Base-by-base conservation (phyloP, 805 yeast species). In the Candida anglica region DNA sequence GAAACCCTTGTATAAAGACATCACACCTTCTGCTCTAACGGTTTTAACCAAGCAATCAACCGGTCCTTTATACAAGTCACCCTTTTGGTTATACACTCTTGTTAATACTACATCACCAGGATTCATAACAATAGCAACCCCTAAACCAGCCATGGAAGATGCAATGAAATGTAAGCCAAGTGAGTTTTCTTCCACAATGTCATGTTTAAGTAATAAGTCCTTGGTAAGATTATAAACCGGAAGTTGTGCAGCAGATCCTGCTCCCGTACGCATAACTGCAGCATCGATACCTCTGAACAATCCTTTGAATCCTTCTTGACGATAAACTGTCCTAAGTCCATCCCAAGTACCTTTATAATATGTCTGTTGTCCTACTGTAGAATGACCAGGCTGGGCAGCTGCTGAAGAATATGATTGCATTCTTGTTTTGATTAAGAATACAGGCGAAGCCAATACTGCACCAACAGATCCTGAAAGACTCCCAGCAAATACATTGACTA, bases 31-130 rank as follows among this genome's bases (percentile, higher is more conserved):
- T 15, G 77, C 66, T 38, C 63, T 71, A 19, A 89, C 74, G 0
- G 97, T 89, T 61, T 93, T 91, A 36, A 77, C 50, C 36, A 89
- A 67, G 68, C 98, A 93, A 61, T 93, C 98, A 16, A 88, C 45
- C 2, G 96, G 94, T 7, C 95, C 95, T 33, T 66, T 71, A 63
- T 93, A 93, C 34, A 84, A 73, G 50, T 85, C 73, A 31, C 95
- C 96, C 60, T 81, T 85, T 58, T 93, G 98, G 61, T 93, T 93
- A 63, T 91, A 93, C 57, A 93, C 82, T 66, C 98, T 77, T 1
- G 98, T 93, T 62, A 93, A 69, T 33, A 93, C 74, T 28, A 93
- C 98, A 60, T 93, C 98, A 77, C 96, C 88, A 11, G 98, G 98
- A 57, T 89, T 93, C 97, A 93, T 91, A 20, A 86, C 95, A 15